Base-by-base conservation (phyloP, 352 stramenopile species). In the Lagenidium sp. region DNA sequence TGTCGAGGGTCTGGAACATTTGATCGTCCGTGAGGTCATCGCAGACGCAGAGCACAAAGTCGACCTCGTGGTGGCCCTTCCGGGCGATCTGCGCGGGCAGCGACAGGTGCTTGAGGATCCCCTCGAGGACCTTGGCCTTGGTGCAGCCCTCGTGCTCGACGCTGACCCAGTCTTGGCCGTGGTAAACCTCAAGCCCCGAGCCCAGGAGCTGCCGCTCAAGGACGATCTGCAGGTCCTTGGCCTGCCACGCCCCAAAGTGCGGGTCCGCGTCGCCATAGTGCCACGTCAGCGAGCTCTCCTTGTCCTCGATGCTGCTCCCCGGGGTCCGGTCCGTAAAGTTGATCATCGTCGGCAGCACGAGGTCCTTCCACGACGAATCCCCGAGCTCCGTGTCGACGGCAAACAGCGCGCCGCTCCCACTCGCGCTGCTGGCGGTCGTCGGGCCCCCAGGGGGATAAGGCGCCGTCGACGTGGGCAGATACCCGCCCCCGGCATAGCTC, bases 171-270 rank as follows among this genome's bases (percentile, higher is more conserved):
- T 72, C 69, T 51, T 91, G 76, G 3, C 82, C 82, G 47, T 90
- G 74, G 42, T 93, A 83, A 30, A 95, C 85, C 62, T 95, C 83
- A 24, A 95, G 47, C 18, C 79, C 81, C 28, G 84, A 73, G 19
- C 84, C 85, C 22, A 87, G 77, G 3, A 95, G 58, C 30, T 90
- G 72, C 2, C 85, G 79, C 53, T 95, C 83, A 36, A 95, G 57
- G 45, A 90, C 81, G 38, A 94, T 93, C 57, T 94, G 83, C 59
- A 95, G 64, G 44, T 95, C 82, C 51, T 94, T 94, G 19, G 84
- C 74, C 47, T 95, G 82, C 83, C 83, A 95, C 18, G 65, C 69
- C 3, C 82, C 81, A 57, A 95, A 95, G 50, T 95, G 74, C 11
- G 70, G 65, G 34, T 95, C 82, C 0, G 82, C 79, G 39, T 93